A percentile compares a stretch with the other conserved stretches of the same genome.
These are phyloP conservation scores for Vitis rupestris DNA, from an alignment of 164 flowering plant genomes.

Conservation along the genomic window DNA sequence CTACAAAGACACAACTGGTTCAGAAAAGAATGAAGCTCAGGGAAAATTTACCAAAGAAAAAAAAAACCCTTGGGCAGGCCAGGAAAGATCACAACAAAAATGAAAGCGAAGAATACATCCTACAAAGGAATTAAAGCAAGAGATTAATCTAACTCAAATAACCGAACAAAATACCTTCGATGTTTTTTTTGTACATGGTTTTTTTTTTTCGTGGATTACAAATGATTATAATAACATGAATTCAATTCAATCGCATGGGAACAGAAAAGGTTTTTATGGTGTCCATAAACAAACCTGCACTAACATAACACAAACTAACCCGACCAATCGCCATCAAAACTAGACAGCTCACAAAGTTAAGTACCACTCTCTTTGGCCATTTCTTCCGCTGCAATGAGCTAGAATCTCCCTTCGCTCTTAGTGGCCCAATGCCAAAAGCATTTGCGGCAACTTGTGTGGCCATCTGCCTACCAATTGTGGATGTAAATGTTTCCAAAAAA, in stretches of 20 bases:
- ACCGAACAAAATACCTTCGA: too few relatives aligned
- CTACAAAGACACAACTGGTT: too few relatives aligned
- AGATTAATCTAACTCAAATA: too few relatives aligned
- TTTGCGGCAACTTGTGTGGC: conserved; percentile 2
- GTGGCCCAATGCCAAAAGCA: conserved; percentile 5
- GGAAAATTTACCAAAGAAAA: too few relatives aligned
- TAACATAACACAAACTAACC: conserved; percentile 5
- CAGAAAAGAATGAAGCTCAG: too few relatives aligned
- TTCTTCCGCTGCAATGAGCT: background rate
- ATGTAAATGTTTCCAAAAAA: conserved; percentile 6
- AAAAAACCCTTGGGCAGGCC: too few relatives aligned
- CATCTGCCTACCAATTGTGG: conserved; percentile 1
- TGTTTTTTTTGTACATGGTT: conserved; percentile 3
- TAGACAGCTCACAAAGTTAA: conserved; percentile 14
- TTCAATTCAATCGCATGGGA: background rate
- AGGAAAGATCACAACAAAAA: too few relatives aligned
- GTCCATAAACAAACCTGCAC: conserved; percentile 10
- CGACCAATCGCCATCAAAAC: conserved; percentile 6
- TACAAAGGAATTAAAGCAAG: too few relatives aligned
- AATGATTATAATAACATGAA: background rate
- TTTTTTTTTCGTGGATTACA: too few relatives aligned
- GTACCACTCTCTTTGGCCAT: background rate
- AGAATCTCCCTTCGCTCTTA: background rate
- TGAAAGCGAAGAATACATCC: too few relatives aligned
- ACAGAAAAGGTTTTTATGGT: background rate